Evolutionary conservation across 129 eudicot species (phyloP).

Genomic region (Saposhnikovia divaricata): DNA sequence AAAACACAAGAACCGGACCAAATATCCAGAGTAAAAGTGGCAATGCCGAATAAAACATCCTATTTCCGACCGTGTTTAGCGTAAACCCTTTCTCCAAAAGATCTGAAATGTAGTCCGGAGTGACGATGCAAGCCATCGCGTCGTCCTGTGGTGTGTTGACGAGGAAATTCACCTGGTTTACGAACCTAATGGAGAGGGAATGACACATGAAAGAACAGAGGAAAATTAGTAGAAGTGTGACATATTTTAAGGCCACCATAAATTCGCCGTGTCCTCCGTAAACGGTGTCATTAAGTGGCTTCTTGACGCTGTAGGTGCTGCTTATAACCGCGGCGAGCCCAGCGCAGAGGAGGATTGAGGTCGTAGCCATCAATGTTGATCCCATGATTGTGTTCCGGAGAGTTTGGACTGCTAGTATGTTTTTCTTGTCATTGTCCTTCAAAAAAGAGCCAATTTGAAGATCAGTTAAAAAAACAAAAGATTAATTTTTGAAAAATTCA

Average conservation of each 20-base stretch:
- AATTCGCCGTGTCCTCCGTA: slow-evolving; percentile 94
- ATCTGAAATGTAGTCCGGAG: slow-evolving; percentile 57
- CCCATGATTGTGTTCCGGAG: slow-evolving; percentile 88
- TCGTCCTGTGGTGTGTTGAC: slow-evolving; percentile 58
- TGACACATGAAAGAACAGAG: slow-evolving; percentile 75
- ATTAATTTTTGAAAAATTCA: too few species aligned
- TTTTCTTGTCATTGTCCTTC: slow-evolving; percentile 89
- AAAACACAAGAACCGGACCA: slow-evolving; percentile 84
- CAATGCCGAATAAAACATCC: slow-evolving; percentile 61
- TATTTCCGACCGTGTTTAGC: slow-evolving; percentile 62
- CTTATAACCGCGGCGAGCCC: slow-evolving; percentile 81
- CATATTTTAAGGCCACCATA: slow-evolving; percentile 82
- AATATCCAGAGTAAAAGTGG: slow-evolving; percentile 93
- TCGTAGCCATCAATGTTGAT: slow-evolving; percentile 86
- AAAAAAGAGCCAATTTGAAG: not conserved
- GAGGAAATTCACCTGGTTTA: slow-evolving; percentile 82
- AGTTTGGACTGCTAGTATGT: slow-evolving; percentile 82
- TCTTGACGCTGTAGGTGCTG: slow-evolving; percentile 82
- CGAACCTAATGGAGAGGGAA: slow-evolving; percentile 75
- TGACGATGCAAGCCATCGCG: slow-evolving; percentile 15
- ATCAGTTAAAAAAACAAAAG: too few species aligned
- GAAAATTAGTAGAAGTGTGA: slow-evolving; percentile 53
- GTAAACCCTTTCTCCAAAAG: slow-evolving; percentile 64
- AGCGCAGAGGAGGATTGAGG: slow-evolving; percentile 71
- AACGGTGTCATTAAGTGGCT: slow-evolving; percentile 61